Evolutionary conservation across 306 rosid genomes (phyloP), one percentile per base, ranked within the genome.

Genomic region (Styphnolobium japonicum): DNA sequence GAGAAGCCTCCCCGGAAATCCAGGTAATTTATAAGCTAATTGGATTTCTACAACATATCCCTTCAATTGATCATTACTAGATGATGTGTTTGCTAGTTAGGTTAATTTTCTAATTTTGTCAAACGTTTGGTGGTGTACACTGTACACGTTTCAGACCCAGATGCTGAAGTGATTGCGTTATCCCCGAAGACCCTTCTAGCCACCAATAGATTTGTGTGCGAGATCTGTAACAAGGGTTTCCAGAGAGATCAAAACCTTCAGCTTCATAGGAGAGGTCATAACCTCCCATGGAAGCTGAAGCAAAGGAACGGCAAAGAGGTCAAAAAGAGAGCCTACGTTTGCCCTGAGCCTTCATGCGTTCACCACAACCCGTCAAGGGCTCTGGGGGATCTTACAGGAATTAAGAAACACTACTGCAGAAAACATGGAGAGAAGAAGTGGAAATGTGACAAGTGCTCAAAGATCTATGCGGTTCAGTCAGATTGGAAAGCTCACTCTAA

Each of bases 401-500:
- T 96, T 39, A 96, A 96, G 89, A 96, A 96, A 53, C 99, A 96
- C 80, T 96, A 55, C 14, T 88, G 94, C 71, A 93, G 99, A 80
- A 96, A 96, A 71, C 99, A 96, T 70, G 97, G 99, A 4, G 99
- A 96, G 93, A 93, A 96, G 85, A 96, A 96, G 80, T 96, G 99
- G 99, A 96, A 93, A 84, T 96, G 99, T 83, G 94, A 90, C 1
- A 96, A 91, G 82, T 96, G 99, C 85, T 90, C 93, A 3, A 96
- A 93, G 92, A 81, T 93, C 71, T 96, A 96, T 68, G 98, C 99
- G 0, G 99, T 96, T 85, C 94, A 91, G 73, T 96, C 99, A 15
- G 99, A 96, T 82, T 96, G 99, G 98, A 96, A 90, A 79, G 98
- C 99, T 87, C 99, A 96, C 84, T 86, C 94, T 43, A 96, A 96